A percentile compares a stretch with the other conserved stretches of the same genome.
These are phyloP conservation scores for Dalbergia cochinchinensis DNA, from an alignment of 306 rosid genomes.

Conservation along the genomic window DNA sequence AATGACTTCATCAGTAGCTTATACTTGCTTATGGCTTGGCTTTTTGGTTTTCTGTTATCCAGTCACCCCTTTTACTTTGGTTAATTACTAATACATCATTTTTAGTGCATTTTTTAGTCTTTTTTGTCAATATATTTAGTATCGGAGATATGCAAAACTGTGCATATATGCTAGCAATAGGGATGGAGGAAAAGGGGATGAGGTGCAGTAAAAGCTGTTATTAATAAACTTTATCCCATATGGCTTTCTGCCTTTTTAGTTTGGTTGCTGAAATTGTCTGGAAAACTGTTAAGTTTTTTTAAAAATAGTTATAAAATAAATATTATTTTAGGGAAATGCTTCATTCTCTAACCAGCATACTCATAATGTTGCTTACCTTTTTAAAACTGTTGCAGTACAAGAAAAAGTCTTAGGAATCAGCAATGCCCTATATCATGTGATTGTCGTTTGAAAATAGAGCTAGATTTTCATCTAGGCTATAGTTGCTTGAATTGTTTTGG, in stretches of 20 bases:
- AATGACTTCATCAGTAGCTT: constrained; percentile 18
- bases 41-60: background rate
- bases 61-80: background rate
- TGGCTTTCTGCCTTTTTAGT: background rate
- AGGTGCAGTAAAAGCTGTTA: constrained; percentile 1
- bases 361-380: background rate
- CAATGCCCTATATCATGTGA: background rate
- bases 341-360: constrained; percentile 14
- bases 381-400: too few species aligned
- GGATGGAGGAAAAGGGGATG: constrained; percentile 1
- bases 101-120: background rate
- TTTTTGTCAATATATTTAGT: background rate
- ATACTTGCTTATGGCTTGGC: background rate
- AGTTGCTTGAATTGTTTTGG: constrained; percentile 24
- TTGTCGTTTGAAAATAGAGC: constrained; percentile 15
- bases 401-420: background rate
- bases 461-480: constrained; percentile 10
- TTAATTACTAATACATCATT: background rate
- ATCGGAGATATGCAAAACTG: background rate
- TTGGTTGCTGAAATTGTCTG: background rate
- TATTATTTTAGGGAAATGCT: constrained; percentile 13
- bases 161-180: background rate
- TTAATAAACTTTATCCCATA: background rate
- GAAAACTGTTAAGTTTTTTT: background rate
- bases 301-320: constrained; percentile 5